Evolutionary conservation across 306 rosid species (phyloP), one percentile per base, ranked within the genome.

Genomic region (Crataegus laevigata): DNA sequence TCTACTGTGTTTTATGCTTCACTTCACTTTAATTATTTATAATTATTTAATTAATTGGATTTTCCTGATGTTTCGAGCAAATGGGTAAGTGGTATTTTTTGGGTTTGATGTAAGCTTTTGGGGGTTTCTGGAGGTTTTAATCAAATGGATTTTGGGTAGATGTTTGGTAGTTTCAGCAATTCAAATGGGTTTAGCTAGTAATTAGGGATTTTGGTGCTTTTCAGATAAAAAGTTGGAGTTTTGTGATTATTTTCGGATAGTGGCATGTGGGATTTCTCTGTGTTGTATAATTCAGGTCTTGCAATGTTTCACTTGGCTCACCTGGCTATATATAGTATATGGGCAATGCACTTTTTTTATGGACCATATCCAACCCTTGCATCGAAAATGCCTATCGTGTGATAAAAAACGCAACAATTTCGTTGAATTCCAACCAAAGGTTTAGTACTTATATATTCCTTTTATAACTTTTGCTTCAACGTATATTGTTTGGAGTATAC

Each of bases 201-300:
- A 34, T 76, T 66, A 25, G 72, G 66, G 63, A 75, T 77, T 21
- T 70, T 52, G 15, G 11, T 64, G 72, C 17, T 69, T 77, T 69
- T 47, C 18, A 11, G 21, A 30, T 14, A 34, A 15, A 65, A 47
- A 47, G n/a, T 47, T 50, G 7, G 61, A 18, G 22, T 54, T 59
- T n/a, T 22, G 5, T 50, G 22, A 32, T 26, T 51, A 21, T 21
- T 29, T 6, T 68, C 3, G n/a, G 72, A 54, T 25, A 25, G n/a
- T 34, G 8, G 34, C 13, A 24, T 12, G 64, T 3, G 19, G 64
- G 13, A 21, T 51, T 51, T 51, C 45, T 29, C 50, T 32, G 22
- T 30, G 65, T 32, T 71, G 8, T 7, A 54, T 28, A 2, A 36
- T 34, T 57, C 36, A 11, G 19, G 26, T 24, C 66, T 38, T 72